A percentile compares a stretch with the other conserved stretches of the same genome.
Evolutionary conservation across 768 basidiomycete genomes (phyloP).

Genomic region (Amanita phalloides): DNA sequence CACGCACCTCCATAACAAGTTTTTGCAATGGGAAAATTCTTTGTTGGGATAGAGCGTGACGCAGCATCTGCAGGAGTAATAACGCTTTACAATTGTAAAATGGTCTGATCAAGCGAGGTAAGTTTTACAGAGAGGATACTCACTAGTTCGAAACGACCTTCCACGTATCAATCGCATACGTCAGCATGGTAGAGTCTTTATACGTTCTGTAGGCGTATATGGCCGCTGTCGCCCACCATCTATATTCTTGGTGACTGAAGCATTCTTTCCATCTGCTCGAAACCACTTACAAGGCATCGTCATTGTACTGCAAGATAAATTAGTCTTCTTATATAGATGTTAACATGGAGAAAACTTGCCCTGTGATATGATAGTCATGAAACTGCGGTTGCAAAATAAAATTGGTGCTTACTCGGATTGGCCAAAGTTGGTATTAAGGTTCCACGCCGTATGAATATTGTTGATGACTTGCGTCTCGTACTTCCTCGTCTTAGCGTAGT

Average conservation of each 20-base stretch:
- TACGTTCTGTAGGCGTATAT: conserved; percentile 39
- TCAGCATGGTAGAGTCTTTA: conserved; percentile 27
- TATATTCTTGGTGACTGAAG: conserved; percentile 4
- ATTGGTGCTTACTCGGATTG: not conserved
- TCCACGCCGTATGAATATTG: not conserved
- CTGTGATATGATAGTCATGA: not conserved
- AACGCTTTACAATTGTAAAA: conserved; percentile 17
- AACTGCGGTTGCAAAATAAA: not conserved
- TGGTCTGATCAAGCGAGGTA: not conserved
- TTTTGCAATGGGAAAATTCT: conserved; percentile 27
- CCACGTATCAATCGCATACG: conserved; percentile 38
- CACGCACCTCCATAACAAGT: conserved; percentile 34
- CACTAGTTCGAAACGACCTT: conserved; percentile 35
- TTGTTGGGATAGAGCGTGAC: conserved; percentile 25
- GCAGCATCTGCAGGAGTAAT: conserved; percentile 29
- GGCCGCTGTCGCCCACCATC: conserved; percentile 48
- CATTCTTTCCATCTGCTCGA: conserved; percentile 15
- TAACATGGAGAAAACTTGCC: not conserved
- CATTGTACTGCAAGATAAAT: not conserved
- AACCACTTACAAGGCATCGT: not conserved
- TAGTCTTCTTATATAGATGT: not conserved
- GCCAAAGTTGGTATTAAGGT: not conserved
- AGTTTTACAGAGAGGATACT: conserved; percentile 8
- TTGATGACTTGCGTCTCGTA: conserved; percentile 25
- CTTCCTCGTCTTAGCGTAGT: conserved; percentile 22